Conservation (phyloP, 2,329 filamentous ascomycete species). For the Fusarium clavum region DNA sequence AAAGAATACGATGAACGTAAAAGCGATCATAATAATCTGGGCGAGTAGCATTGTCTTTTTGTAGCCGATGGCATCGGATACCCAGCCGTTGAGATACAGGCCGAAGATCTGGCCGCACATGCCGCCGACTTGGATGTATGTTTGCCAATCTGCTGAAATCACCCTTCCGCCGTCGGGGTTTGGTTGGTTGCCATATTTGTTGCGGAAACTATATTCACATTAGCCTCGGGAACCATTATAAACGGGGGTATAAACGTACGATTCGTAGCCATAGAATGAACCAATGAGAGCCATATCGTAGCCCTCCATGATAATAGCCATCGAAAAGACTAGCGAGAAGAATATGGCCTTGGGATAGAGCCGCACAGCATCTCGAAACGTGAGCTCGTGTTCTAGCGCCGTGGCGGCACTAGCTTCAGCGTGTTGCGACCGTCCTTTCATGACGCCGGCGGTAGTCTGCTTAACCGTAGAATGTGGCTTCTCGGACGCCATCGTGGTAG, state of each 20-base stretch:
- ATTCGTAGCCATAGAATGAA: constrained; percentile 56
- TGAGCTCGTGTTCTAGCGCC: constrained; percentile 54
- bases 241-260: constrained; percentile 16
- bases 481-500: constrained; percentile 6
- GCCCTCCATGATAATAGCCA: constrained; percentile 56
- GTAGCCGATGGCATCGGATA: constrained; percentile 71
- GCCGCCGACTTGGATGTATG: constrained; percentile 53
- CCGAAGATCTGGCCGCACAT: constrained; percentile 72
- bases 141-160: constrained; percentile 48
- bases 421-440: background rate
- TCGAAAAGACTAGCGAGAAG: constrained; percentile 57
- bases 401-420: constrained; percentile 52
- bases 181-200: constrained; percentile 59
- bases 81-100: constrained; percentile 68
- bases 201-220: constrained; percentile 51
- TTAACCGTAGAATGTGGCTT: background rate
- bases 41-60: constrained; percentile 68
- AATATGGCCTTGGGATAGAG: constrained; percentile 57
- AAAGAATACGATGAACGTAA: constrained; percentile 70
- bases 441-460: background rate
- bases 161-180: constrained; percentile 34
- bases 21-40: constrained; percentile 61
- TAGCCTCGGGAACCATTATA: background rate
- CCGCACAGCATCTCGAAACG: constrained; percentile 51
- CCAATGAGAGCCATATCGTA: constrained; percentile 57